Evolutionary conservation across 176 grass and related monocot genomes (phyloP), one percentile per base, ranked within the genome.

Genomic region (Miscanthus lutarioriparius): DNA sequence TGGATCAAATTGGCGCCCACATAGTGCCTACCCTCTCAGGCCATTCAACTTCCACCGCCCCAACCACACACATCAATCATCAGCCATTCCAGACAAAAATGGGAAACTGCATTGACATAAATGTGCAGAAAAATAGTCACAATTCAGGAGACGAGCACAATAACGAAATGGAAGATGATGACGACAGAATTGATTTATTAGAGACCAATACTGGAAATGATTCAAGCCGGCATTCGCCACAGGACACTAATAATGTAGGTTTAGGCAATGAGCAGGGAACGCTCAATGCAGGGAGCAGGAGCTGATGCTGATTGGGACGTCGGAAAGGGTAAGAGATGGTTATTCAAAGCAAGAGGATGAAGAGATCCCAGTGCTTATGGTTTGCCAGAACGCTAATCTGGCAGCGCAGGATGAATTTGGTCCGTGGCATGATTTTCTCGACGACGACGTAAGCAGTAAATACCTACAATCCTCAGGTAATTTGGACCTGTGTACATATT

Each of bases 31-130:
- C 81, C n/a, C 38, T 92, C 27, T 99, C 91, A 19, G 89, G 90
- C 47, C 89, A 95, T 36, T 98, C 95, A 71, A 95, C 89, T 19
- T 99, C 93, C 47, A 92, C 89, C 35, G 35, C 35, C 75, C 93
- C 80, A 44, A 62, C 86, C 26, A 40, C 79, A 1, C 79, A 86
- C 63, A 84, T 32, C 40, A 80, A 81, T 66, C 76, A 81, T 8
- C 44, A 76, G 0, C 25, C 41, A 26, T 80, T 71, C 19, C 80
- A 83, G 36, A 59, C 68, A 5, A 76, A 84, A 61, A 67, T 44
- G 64, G 63, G 70, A 62, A 43, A 17, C 58, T 10, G 20, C 39
- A 39, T 17, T 58, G 56, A 43, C 6, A 14, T 17, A 85, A 76
- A 86, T 35, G 56, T 54, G 37, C 71, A 70, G 32, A 9, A 47